Conservation (phyloP, 805 yeast genomes). For the Candida wancherniae region DNA sequence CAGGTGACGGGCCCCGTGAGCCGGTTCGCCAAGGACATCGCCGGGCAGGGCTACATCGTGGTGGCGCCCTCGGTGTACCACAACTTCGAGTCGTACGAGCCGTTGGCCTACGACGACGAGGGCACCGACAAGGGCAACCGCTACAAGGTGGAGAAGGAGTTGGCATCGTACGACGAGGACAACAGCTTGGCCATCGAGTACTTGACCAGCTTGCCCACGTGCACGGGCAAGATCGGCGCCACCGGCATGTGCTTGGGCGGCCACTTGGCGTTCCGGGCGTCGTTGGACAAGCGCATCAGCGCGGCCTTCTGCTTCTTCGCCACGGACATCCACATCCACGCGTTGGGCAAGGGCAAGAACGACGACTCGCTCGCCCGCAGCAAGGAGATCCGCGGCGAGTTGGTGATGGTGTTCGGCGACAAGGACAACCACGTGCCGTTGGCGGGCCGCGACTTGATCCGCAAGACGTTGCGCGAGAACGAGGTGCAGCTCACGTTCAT, state of each 20-base stretch:
- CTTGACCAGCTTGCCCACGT: constrained; percentile 51
- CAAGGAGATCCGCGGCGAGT: constrained; percentile 53
- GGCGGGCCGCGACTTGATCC: constrained; percentile 67
- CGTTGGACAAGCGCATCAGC: constrained; percentile 56
- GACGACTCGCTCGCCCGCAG: constrained; percentile 63
- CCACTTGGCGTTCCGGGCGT: constrained; percentile 69
- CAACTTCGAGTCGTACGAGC: constrained; percentile 59
- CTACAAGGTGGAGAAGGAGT: constrained; percentile 61
- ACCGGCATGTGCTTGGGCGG: constrained; percentile 90
- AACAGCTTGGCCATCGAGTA: constrained; percentile 60
- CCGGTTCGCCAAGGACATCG: constrained; percentile 71
- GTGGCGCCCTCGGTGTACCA: constrained; percentile 81
- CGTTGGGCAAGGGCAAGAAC: constrained; percentile 57
- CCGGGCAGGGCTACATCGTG: constrained; percentile 73
- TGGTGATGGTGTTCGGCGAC: constrained; percentile 70
- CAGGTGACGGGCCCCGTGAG: constrained; percentile 82
- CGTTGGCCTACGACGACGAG: constrained; percentile 62
- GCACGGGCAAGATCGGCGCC: constrained; percentile 70
- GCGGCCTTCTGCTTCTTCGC: constrained; percentile 77
- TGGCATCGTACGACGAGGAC: constrained; percentile 75
- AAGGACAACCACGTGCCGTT: constrained; percentile 78
- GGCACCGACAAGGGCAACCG: constrained; percentile 75
- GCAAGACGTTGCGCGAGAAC: constrained; percentile 53
- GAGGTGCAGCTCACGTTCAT: constrained; percentile 64
- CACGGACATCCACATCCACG: constrained; percentile 69